Evolutionary conservation across 768 basidiomycete species (phyloP).

Genomic region (Lactifluus pinguis): DNA sequence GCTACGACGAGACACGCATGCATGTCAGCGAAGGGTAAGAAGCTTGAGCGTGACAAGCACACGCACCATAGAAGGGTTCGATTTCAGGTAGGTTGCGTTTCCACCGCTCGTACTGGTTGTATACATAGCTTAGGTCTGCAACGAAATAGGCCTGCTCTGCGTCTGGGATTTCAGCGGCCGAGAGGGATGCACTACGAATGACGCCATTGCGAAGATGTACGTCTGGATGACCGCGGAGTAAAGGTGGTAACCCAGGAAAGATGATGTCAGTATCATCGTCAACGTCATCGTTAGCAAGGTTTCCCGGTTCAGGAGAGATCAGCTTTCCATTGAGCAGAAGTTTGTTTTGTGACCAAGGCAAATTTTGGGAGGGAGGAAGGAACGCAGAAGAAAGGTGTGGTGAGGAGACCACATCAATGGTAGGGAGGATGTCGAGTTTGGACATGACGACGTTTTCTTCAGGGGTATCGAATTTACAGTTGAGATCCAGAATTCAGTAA

Average conservation of each 20-base stretch:
- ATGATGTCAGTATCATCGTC: slow-evolving; percentile 30
- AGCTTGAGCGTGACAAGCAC: slow-evolving; percentile 23
- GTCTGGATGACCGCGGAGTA: slow-evolving; percentile 60
- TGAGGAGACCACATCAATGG: slow-evolving; percentile 26
- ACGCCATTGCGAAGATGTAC: slow-evolving; percentile 72
- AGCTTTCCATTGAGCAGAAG: not conserved
- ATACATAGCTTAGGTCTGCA: slow-evolving; percentile 84
- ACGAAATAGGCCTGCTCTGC: slow-evolving; percentile 96
- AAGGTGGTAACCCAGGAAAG: slow-evolving; percentile 57
- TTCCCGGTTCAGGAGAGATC: not conserved
- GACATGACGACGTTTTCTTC: slow-evolving; percentile 37
- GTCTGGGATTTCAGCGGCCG: slow-evolving; percentile 48
- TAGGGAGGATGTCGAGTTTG: slow-evolving; percentile 42
- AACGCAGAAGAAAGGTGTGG: slow-evolving; percentile 7
- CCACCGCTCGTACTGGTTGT: slow-evolving; percentile 81
- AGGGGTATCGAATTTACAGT: not conserved
- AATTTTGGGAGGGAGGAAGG: slow-evolving; percentile 21
- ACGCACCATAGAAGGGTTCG: slow-evolving; percentile 89
- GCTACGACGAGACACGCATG: slow-evolving; percentile 39
- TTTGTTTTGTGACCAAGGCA: not conserved
- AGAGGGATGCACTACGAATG: slow-evolving; percentile 48
- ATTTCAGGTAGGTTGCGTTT: slow-evolving; percentile 64
- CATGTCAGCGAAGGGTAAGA: slow-evolving; percentile 51
- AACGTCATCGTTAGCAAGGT: not conserved
- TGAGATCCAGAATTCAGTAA: slow-evolving; percentile 7